Evolutionary conservation across 345 rosid genomes (phyloP).

Genomic region (Eucalyptus rudis): DNA sequence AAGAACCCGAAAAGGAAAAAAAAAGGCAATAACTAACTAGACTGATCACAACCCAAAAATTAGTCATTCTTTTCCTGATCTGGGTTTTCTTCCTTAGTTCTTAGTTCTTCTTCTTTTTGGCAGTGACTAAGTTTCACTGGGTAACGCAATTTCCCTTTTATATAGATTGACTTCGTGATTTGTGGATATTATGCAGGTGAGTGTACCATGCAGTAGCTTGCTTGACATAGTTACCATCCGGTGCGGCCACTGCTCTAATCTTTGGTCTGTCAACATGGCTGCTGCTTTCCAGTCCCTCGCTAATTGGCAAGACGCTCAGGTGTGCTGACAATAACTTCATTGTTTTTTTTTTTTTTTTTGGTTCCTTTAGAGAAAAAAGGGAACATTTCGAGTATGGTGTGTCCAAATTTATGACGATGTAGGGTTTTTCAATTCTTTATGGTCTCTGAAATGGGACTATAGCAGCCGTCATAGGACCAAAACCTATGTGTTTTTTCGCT

Average conservation of each 20-base stretch:
- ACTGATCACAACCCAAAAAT: neutral
- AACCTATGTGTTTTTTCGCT: no score
- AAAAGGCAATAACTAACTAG: neutral
- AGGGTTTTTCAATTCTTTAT: no score
- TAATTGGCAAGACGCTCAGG: slow-evolving; percentile 35
- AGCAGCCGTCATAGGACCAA: no score
- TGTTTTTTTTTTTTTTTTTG: neutral
- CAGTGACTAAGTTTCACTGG: neutral
- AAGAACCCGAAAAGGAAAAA: neutral
- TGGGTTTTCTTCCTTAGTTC: neutral
- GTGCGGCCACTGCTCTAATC: slow-evolving; percentile 94
- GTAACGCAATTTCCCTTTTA: neutral
- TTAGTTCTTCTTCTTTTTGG: neutral
- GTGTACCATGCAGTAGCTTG: slow-evolving; percentile 89
- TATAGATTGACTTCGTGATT: neutral
- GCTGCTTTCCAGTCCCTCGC: slow-evolving; percentile 75
- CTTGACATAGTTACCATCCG: slow-evolving; percentile 87
- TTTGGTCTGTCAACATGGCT: slow-evolving; percentile 98
- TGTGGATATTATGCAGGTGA: slow-evolving; percentile 43
- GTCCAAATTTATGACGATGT: no score
- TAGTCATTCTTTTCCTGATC: neutral
- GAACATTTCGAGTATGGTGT: no score
- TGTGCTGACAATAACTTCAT: neutral
- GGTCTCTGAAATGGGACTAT: no score
- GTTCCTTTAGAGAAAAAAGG: neutral